Conservation (phyloP, 2,329 filamentous ascomycete species). For the Dactylellina leptospora region DNA sequence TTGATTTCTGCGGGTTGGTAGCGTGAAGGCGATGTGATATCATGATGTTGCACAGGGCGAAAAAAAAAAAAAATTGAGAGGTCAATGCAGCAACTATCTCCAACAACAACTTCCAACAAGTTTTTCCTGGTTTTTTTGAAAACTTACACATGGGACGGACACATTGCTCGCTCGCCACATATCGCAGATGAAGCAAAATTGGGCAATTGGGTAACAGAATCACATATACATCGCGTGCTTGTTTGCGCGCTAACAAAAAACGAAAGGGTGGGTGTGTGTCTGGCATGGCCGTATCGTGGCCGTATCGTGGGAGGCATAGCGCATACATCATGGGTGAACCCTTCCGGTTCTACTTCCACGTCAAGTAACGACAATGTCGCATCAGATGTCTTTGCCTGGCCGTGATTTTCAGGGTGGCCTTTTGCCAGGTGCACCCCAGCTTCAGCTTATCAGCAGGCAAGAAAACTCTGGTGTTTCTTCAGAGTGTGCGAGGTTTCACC, state of each 20-base stretch:
- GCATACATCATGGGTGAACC: slow-evolving; percentile 8
- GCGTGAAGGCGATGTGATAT: slow-evolving; percentile 9
- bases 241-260: no score
- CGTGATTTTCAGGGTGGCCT: slow-evolving; percentile 5
- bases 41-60: slow-evolving; percentile 3
- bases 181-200: neutral
- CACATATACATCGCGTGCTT: slow-evolving; percentile 22
- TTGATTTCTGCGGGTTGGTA: neutral
- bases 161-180: no score
- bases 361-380: slow-evolving; percentile 40
- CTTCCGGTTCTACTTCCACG: slow-evolving; percentile 32
- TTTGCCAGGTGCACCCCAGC: slow-evolving; percentile 20
- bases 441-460: slow-evolving; percentile 32
- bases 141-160: no score
- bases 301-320: neutral
- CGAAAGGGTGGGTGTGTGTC: slow-evolving; percentile 2
- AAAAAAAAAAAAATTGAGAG: neutral
- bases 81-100: neutral
- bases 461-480: slow-evolving; percentile 4
- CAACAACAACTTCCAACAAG: no score
- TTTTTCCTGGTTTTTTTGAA: no score
- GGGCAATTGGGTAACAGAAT: slow-evolving; percentile 24
- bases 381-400: slow-evolving; percentile 33
- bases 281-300: slow-evolving; percentile 9
- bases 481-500: slow-evolving; percentile 30